Evolutionary conservation across 75 land plant species (phyloP).

Genomic region (Cryptomeria japonica): DNA sequence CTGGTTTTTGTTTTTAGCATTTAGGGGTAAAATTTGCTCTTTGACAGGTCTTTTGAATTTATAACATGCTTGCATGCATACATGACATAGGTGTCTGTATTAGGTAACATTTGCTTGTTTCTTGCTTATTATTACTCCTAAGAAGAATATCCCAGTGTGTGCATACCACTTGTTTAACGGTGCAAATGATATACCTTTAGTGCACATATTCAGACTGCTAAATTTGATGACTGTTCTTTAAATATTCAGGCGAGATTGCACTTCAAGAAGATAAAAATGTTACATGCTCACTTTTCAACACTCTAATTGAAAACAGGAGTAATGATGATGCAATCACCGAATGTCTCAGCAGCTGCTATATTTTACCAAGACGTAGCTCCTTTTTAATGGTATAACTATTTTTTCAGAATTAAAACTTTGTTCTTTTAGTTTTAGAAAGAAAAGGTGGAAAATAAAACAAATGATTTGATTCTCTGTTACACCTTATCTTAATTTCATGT

Average conservation of each 20-base stretch:
- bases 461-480: neutral
- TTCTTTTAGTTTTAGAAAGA: slow-evolving; percentile 2
- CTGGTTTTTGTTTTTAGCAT: neutral
- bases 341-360: slow-evolving; percentile 34
- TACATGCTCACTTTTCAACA: slow-evolving; percentile 40
- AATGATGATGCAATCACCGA: slow-evolving; percentile 45
- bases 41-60: neutral
- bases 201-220: neutral
- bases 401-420: neutral
- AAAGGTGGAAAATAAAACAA: neutral
- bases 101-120: neutral
- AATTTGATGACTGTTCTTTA: neutral
- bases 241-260: slow-evolving; percentile 12
- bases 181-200: neutral
- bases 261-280: slow-evolving; percentile 6
- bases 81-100: neutral
- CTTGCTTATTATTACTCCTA: neutral
- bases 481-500: neutral
- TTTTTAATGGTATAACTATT: slow-evolving; percentile 53
- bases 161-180: neutral
- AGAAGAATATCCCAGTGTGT: neutral
- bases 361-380: slow-evolving; percentile 45
- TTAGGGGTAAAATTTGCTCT: neutral
- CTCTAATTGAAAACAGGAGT: slow-evolving; percentile 37
- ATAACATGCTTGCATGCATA: neutral